These are phyloP conservation scores for Bacidia gigantensis DNA, from an alignment of 495 filamentous ascomycete species.

Conservation along the genomic window DNA sequence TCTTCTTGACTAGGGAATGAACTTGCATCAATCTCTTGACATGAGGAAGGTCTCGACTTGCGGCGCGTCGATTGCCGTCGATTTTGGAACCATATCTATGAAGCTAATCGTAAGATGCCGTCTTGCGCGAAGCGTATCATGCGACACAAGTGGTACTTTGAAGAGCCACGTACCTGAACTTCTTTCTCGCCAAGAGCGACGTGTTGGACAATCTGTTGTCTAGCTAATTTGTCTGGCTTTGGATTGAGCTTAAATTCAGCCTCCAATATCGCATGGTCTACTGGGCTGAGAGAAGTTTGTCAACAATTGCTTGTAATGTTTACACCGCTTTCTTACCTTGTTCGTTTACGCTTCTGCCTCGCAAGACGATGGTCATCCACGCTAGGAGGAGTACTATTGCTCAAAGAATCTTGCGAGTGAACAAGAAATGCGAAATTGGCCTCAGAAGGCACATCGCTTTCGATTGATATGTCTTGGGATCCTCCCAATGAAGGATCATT, in stretches of 20 bases:
- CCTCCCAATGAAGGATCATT: background rate
- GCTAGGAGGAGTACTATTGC: slow-evolving; percentile 45
- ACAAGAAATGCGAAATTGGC: slow-evolving; percentile 50
- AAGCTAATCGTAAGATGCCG: background rate
- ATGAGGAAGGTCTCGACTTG: slow-evolving; percentile 74
- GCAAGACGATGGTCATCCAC: slow-evolving; percentile 55
- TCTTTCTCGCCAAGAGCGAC: slow-evolving; percentile 93
- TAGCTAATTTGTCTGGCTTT: slow-evolving; percentile 84
- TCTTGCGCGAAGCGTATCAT: background rate
- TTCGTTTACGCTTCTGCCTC: slow-evolving; percentile 55
- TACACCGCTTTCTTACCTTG: slow-evolving; percentile 31
- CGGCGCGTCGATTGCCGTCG: slow-evolving; percentile 85
- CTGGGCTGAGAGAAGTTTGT: slow-evolving; percentile 39
- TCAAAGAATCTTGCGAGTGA: slow-evolving; percentile 53
- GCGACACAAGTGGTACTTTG: background rate
- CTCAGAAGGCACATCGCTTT: slow-evolving; percentile 1
- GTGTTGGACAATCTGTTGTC: slow-evolving; percentile 65
- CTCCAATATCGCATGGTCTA: slow-evolving; percentile 86
- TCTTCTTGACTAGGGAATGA: slow-evolving; percentile 11
- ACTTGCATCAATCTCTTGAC: slow-evolving; percentile 55
- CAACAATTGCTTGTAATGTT: background rate
- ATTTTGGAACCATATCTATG: slow-evolving; percentile 98
- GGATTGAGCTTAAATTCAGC: slow-evolving; percentile 71
- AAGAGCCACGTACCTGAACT: slow-evolving; percentile 62
- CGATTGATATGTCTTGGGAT: background rate